A percentile compares a stretch with the other conserved stretches of the same genome.
Conservation (phyloP, 2,329 filamentous ascomycete species). For the Calcarisporium arbuscula region DNA sequence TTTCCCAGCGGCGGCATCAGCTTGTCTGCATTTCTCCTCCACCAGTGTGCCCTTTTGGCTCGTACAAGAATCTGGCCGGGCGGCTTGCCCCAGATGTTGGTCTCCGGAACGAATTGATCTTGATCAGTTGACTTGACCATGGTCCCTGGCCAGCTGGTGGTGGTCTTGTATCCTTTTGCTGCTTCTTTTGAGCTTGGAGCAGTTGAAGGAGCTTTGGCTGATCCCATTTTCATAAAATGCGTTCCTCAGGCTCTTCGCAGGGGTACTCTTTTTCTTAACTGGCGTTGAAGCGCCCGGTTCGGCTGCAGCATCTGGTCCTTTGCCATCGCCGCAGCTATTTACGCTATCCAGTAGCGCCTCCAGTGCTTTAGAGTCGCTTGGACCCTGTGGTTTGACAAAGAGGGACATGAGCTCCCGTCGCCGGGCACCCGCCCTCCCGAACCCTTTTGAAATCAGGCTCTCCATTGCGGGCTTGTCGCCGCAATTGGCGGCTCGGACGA, state of each 20-base stretch:
- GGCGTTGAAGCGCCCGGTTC: constrained; percentile 1
- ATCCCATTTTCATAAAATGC: constrained; percentile 45
- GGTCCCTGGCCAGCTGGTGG: constrained; percentile 18
- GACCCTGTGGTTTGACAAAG: constrained; percentile 29
- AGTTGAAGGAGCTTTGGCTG: constrained; percentile 35
- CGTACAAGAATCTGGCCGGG: constrained; percentile 30
- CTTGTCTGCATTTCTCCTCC: constrained; percentile 36
- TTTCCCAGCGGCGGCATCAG: constrained; percentile 48
- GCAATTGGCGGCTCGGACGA: constrained; percentile 45
- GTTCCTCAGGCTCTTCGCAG: too few relatives aligned
- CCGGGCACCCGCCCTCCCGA: constrained; percentile 46
- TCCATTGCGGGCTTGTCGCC: constrained; percentile 43
- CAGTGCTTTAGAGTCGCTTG: constrained; percentile 34
- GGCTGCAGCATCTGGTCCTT: not conserved
- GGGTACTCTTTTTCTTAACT: constrained; percentile 3
- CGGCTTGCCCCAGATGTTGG: constrained; percentile 45
- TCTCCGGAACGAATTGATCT: constrained; percentile 27
- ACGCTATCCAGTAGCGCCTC: constrained; percentile 21
- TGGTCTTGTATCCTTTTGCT: constrained; percentile 19
- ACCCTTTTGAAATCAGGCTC: constrained; percentile 40
- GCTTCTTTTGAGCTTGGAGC: constrained; percentile 33
- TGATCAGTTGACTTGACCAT: constrained; percentile 27
- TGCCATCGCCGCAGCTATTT: not conserved
- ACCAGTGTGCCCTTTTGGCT: constrained; percentile 42
- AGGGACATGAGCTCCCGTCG: constrained; percentile 40